A percentile compares a stretch with the other conserved stretches of the same genome.
These are phyloP conservation scores for Aspergillus arachidicola DNA, from an alignment of 2,329 filamentous ascomycete genomes.

Conservation along the genomic window DNA sequence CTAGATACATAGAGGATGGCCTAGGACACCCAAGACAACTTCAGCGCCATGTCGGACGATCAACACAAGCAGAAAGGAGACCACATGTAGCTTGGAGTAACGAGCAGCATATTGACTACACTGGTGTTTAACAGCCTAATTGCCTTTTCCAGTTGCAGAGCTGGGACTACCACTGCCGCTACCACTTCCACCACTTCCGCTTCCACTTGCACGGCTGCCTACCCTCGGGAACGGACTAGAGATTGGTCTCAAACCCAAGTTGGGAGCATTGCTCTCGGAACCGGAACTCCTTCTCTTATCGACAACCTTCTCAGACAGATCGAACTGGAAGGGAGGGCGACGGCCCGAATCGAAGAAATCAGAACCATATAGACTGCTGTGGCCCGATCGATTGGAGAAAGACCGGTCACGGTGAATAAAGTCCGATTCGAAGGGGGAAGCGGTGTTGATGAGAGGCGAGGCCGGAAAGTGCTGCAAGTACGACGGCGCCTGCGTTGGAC, in stretches of 20 bases:
- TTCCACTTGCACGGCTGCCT: constrained; percentile 53
- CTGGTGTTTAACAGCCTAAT: constrained; percentile 17
- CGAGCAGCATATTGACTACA: background rate
- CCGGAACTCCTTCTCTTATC: constrained; percentile 35
- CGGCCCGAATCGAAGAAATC: constrained; percentile 36
- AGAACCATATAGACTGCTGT: constrained; percentile 40
- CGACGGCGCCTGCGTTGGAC: constrained; percentile 34
- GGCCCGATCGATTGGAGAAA: constrained; percentile 44
- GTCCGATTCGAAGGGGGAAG: constrained; percentile 36
- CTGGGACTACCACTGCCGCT: constrained; percentile 46
- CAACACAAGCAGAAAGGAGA: constrained; percentile 14
- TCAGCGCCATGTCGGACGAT: constrained; percentile 10
- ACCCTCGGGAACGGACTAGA: constrained; percentile 43
- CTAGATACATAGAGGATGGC: constrained; percentile 1
- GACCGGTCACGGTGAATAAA: constrained; percentile 41
- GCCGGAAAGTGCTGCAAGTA: constrained; percentile 35
- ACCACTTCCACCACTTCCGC: constrained; percentile 46
- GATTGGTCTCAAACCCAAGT: constrained; percentile 40
- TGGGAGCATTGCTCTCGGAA: constrained; percentile 36
- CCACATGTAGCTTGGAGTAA: constrained; percentile 11
- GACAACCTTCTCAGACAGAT: constrained; percentile 33
- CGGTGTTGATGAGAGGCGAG: constrained; percentile 37
- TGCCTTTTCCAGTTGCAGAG: constrained; percentile 38
- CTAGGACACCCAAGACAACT: constrained; percentile 8
- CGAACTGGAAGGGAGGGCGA: constrained; percentile 33